These are phyloP conservation scores for Nitzschia inconspicua DNA, from an alignment of 108 stramenopile genomes.

Conservation along the genomic window DNA sequence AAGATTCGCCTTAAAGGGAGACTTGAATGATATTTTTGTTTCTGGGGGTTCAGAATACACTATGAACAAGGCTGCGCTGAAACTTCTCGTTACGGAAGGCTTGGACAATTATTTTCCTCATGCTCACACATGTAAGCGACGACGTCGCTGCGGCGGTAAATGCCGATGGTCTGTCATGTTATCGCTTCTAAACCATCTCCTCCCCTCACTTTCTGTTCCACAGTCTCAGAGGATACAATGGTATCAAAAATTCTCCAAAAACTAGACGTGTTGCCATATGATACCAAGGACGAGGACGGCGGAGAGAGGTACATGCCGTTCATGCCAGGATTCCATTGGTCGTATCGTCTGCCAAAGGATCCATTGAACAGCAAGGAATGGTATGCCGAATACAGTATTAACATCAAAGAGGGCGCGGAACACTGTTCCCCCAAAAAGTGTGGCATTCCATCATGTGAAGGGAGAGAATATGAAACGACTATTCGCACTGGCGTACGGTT, in stretches of 20 bases:
- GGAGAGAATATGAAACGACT: slow-evolving; percentile 66
- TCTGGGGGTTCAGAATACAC: slow-evolving; percentile 89
- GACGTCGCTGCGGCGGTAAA: too few relatives aligned
- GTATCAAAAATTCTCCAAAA: slow-evolving; percentile 74
- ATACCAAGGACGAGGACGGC: slow-evolving; percentile 88
- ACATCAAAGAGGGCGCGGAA: slow-evolving; percentile 82
- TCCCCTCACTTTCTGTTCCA: background rate
- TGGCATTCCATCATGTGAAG: slow-evolving; percentile 95
- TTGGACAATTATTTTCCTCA: slow-evolving; percentile 78
- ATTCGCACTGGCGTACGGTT: slow-evolving; percentile 68
- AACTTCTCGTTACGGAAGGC: slow-evolving; percentile 65
- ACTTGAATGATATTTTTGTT: slow-evolving; percentile 79
- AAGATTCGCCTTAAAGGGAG: slow-evolving; percentile 31
- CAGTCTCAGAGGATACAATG: slow-evolving; percentile 71
- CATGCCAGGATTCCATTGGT: slow-evolving; percentile 86
- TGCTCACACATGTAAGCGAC: slow-evolving; percentile 59
- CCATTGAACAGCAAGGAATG: slow-evolving; percentile 71
- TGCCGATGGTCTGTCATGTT: background rate
- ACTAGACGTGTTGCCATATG: slow-evolving; percentile 68
- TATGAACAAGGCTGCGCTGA: slow-evolving; percentile 72
- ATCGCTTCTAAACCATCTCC: background rate
- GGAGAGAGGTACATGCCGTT: slow-evolving; percentile 96
- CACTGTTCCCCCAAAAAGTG: slow-evolving; percentile 84
- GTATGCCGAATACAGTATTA: slow-evolving; percentile 87
- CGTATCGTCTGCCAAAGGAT: slow-evolving; percentile 37